Evolutionary conservation across 1,284 basidiomycete species (phyloP), one percentile per base, ranked within the genome.

Genomic region (Heterobasidion occidentale): DNA sequence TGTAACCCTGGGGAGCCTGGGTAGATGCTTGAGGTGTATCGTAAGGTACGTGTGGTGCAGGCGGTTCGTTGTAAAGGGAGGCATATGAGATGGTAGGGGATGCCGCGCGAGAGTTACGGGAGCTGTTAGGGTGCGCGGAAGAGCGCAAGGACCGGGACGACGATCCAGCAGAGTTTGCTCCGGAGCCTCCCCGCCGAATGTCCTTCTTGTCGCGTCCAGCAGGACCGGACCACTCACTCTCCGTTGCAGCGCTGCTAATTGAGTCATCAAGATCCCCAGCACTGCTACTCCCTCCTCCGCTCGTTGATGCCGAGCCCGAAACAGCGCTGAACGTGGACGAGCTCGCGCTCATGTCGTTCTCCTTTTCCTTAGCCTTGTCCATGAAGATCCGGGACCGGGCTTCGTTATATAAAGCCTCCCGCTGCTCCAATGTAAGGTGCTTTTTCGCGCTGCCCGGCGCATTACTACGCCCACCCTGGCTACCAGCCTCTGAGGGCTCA

Each of bases 331-430:
- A 71, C 35, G 84, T 83, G 6, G 88, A 90, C 7, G 86, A 88
- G 65, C 85, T 86, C 11, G 86, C 82, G 68, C 83, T 90, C 70
- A 83, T 77, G 60, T 86, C 84, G 63, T 83, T 85, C 53, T 86
- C 87, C 68, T 89, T 88, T 56, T 76, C 78, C 67, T 82, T 83
- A 58, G 83, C 82, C 65, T 87, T 88, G 63, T 87, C 87, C 79
- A 86, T 85, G 71, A 92, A 92, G 61, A 92, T 92, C 55, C 90
- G 80, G 42, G 82, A 84, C 47, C 90, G 82, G 35, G 90, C 90
- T 68, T 88, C 83, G 56, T 89, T 86, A 64, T 92, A 92, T 12
- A 87, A 90, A 2, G 88, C 90, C 65, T 88, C 88, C 50, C 90
- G 84, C 67, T 91, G 84, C 63, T 86, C 85, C 45, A 92, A 84